Evolutionary conservation across 2,329 filamentous ascomycete genomes (phyloP).

Genomic region (Coniella lustricola): DNA sequence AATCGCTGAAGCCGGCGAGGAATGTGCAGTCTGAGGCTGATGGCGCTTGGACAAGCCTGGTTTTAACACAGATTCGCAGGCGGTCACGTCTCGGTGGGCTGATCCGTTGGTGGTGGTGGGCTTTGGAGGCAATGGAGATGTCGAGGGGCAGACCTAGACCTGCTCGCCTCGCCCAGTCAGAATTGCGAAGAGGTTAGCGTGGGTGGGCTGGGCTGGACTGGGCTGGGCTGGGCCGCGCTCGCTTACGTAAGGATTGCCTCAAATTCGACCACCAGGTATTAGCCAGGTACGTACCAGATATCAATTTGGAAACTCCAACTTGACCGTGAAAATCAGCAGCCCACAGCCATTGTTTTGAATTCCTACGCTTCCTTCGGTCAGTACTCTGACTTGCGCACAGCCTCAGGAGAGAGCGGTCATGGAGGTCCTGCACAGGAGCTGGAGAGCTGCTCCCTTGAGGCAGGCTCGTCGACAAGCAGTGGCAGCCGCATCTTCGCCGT

Average conservation of each 20-base stretch:
- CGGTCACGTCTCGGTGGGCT: neutral
- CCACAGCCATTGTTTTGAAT: no score
- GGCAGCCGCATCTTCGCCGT: neutral
- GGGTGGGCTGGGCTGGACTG: neutral
- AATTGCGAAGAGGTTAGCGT: neutral
- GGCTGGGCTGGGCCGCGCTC: neutral
- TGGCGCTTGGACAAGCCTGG: neutral
- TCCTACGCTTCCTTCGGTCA: no score
- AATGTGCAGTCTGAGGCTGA: neutral
- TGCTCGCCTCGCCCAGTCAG: conserved; percentile 1
- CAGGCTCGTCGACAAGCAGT: neutral
- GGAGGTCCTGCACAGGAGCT: neutral
- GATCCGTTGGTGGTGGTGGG: neutral
- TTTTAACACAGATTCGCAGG: no score
- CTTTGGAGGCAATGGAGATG: neutral
- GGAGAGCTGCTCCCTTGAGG: neutral
- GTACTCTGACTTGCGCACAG: no score
- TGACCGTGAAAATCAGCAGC: no score
- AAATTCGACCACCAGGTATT: no score
- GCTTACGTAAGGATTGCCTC: neutral
- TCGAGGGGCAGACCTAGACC: conserved; percentile 4
- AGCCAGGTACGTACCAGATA: no score
- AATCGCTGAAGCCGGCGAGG: neutral
- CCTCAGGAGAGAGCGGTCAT: neutral
- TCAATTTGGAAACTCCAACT: no score